Evolutionary conservation across 164 flowering plant species (phyloP).

Genomic region (Magnolia officinalis): DNA sequence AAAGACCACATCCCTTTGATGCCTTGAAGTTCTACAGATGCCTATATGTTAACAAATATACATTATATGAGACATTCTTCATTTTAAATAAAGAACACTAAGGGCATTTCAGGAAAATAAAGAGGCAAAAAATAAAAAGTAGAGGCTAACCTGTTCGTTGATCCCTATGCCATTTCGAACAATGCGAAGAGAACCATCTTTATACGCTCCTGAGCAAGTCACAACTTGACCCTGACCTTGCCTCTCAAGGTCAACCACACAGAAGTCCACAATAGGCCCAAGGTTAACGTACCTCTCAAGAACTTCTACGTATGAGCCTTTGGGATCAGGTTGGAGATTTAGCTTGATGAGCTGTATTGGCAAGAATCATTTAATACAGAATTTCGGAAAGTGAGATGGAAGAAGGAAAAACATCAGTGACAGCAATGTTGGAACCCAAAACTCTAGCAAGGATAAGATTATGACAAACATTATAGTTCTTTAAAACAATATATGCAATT

Average conservation of each 20-base stretch:
- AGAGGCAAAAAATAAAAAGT: background rate
- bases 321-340: constrained; percentile 86
- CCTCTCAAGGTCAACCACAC: constrained; percentile 98
- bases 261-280: constrained; percentile 97
- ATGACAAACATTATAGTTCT: too few relatives aligned
- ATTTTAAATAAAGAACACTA: background rate
- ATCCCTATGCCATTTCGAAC: constrained; percentile 99
- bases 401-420: background rate
- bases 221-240: constrained; percentile 99
- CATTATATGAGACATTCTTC: background rate
- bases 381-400: background rate
- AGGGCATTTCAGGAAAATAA: background rate
- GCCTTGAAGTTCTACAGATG: constrained; percentile 98
- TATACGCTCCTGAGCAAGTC: constrained; percentile 97
- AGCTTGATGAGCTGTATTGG: constrained; percentile 81
- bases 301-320: constrained; percentile 96
- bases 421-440: background rate
- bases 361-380: constrained; percentile 6
- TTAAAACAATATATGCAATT: too few relatives aligned
- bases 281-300: constrained; percentile 86
- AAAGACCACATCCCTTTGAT: constrained; percentile 99
- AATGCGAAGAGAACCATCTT: constrained; percentile 97
- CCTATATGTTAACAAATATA: constrained; percentile 35
- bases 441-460: too few relatives aligned
- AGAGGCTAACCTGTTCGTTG: constrained; percentile 76